Conservation (phyloP, 345 rosid species). For the Arabis hirsuta region DNA sequence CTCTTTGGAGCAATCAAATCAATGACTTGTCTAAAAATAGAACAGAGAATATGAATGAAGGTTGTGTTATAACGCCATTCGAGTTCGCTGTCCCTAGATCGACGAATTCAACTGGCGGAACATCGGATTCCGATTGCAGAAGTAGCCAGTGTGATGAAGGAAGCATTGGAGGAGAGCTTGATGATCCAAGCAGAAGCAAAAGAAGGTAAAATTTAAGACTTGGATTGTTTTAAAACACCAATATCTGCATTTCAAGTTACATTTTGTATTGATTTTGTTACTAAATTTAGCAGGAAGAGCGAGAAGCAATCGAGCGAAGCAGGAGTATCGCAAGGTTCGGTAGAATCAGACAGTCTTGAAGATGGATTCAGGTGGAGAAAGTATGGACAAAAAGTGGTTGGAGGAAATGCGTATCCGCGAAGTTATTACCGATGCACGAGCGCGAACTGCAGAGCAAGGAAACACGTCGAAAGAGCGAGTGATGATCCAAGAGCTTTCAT, state of each 20-base stretch:
- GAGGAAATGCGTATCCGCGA: constrained; percentile 96
- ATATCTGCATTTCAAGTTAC: background rate
- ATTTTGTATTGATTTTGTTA: constrained; percentile 2
- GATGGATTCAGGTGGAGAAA: constrained; percentile 99
- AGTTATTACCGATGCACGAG: constrained; percentile 95
- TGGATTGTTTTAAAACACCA: background rate
- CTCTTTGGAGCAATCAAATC: constrained; percentile 51
- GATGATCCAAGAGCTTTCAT: constrained; percentile 88
- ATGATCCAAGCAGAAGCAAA: constrained; percentile 62
- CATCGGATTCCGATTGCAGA: constrained; percentile 67
- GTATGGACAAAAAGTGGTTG: constrained; percentile 95
- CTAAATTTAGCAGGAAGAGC: constrained; percentile 50
- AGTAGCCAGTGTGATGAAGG: constrained; percentile 72
- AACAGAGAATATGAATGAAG: constrained; percentile 46
- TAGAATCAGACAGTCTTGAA: constrained; percentile 71
- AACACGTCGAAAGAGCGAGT: constrained; percentile 89
- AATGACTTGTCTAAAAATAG: constrained; percentile 53
- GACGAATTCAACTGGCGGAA: constrained; percentile 45
- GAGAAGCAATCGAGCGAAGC: constrained; percentile 63
- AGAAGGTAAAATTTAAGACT: constrained; percentile 57
- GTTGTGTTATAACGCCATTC: constrained; percentile 37
- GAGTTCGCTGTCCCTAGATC: constrained; percentile 41
- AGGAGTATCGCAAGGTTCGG: constrained; percentile 56
- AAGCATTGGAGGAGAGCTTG: constrained; percentile 61
- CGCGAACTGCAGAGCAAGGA: constrained; percentile 77